Conservation (phyloP, 192 early-diverging fungal species). For the Coemansia reversa region DNA sequence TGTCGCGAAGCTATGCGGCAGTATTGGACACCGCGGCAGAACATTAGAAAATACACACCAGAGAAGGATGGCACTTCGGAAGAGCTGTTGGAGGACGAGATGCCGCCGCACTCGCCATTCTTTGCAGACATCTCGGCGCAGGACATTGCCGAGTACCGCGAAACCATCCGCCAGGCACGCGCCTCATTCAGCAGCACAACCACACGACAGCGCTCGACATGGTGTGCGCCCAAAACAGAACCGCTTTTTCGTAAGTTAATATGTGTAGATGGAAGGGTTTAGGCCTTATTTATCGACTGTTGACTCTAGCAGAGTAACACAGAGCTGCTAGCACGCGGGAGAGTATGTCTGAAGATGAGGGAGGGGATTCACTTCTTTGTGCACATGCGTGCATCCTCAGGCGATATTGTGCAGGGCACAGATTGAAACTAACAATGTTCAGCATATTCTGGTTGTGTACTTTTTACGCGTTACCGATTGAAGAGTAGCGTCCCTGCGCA, state of each 20-base stretch:
- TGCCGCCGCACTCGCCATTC: conserved; percentile 49
- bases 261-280: not conserved
- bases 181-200: conserved; percentile 24
- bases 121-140: conserved; percentile 28
- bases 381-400: not conserved
- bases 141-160: conserved; percentile 26
- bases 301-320: not conserved
- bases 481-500: conserved; percentile 11
- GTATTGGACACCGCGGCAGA: conserved; percentile 19
- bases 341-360: no score
- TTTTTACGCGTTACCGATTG: not conserved
- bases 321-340: not conserved
- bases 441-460: conserved; percentile 2
- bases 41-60: conserved; percentile 4
- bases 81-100: conserved; percentile 35
- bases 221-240: conserved; percentile 6
- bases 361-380: not conserved
- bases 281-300: conserved; percentile 5
- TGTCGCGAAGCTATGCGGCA: conserved; percentile 23
- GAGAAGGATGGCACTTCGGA: not conserved
- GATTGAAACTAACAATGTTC: conserved; percentile 6
- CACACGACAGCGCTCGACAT: conserved; percentile 2
- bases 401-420: not conserved
- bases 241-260: conserved; percentile 16
- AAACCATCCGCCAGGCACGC: conserved; percentile 28